These are phyloP conservation scores for Talaromyces sp. DNA, from an alignment of 2,329 filamentous ascomycete genomes.

Conservation along the genomic window DNA sequence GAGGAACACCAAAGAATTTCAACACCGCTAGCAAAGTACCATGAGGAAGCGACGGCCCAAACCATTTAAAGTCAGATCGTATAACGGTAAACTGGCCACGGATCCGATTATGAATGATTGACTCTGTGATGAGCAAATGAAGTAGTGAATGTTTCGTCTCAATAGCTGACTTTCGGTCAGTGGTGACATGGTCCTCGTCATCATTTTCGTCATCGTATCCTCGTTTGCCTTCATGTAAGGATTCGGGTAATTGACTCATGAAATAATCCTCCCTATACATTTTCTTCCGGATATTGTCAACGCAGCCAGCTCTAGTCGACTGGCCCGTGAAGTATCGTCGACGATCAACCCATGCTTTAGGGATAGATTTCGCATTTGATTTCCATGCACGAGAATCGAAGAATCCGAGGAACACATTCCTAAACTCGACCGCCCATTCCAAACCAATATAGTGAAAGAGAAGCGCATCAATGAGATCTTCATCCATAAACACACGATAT, in stretches of 20 bases:
- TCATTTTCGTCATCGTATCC: slow-evolving; percentile 38
- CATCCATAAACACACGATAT: slow-evolving; percentile 58
- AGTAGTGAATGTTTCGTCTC: slow-evolving; percentile 56
- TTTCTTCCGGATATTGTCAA: slow-evolving; percentile 34
- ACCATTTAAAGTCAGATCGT: slow-evolving; percentile 57
- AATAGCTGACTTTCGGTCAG: slow-evolving; percentile 42
- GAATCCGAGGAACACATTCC: slow-evolving; percentile 37
- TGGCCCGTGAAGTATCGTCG: slow-evolving; percentile 44
- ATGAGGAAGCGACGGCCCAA: slow-evolving; percentile 58
- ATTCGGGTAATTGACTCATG: slow-evolving; percentile 52
- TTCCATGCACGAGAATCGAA: slow-evolving; percentile 43
- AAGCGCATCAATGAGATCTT: slow-evolving; percentile 55
- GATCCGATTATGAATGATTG: slow-evolving; percentile 49
- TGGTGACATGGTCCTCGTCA: slow-evolving; percentile 21
- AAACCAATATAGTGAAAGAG: slow-evolving; percentile 54
- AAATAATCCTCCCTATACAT: slow-evolving; percentile 50
- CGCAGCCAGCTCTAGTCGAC: neutral
- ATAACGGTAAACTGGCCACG: slow-evolving; percentile 52
- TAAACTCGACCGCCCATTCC: slow-evolving; percentile 50
- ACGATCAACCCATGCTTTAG: slow-evolving; percentile 40
- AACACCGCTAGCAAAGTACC: slow-evolving; percentile 56
- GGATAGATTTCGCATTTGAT: slow-evolving; percentile 31
- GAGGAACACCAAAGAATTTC: slow-evolving; percentile 56
- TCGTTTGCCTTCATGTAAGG: slow-evolving; percentile 36
- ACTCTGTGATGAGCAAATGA: slow-evolving; percentile 55